A percentile compares a stretch with the other conserved stretches of the same genome.
phyloP scores from a whole-genome alignment of 177 flowering plant species.

The Telopea speciosissima region DNA sequence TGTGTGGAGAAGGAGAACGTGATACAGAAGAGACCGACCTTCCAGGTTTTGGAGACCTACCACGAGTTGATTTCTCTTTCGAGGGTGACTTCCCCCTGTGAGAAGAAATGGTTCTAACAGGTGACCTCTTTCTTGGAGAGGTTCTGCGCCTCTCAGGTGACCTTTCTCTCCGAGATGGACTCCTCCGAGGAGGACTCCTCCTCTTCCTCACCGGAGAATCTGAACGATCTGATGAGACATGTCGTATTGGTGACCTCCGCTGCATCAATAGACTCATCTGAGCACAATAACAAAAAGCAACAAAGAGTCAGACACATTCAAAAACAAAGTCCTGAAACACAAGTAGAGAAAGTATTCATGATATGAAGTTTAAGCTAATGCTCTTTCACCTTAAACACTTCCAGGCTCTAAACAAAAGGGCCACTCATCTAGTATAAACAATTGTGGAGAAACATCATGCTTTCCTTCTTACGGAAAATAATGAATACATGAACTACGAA shows the following conservation, averaged over 20 bases:
- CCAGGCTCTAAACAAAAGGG: too few relatives aligned
- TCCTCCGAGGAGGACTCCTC: conserved; percentile 41
- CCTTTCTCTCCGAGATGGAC: conserved; percentile 38
- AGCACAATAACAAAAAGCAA: neutral
- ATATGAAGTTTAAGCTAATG: too few relatives aligned
- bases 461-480: too few relatives aligned
- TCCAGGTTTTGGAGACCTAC: conserved; percentile 40
- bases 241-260: conserved; percentile 21
- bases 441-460: too few relatives aligned
- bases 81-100: conserved; percentile 32
- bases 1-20: conserved; percentile 60
- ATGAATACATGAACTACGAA: too few relatives aligned
- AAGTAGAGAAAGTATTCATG: too few relatives aligned
- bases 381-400: too few relatives aligned
- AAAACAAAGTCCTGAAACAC: too few relatives aligned
- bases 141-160: conserved; percentile 43
- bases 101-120: conserved; percentile 25
- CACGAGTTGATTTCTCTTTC: conserved; percentile 37
- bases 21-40: conserved; percentile 28
- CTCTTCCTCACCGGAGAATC: conserved; percentile 46
- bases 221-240: conserved; percentile 23
- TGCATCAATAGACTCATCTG: conserved; percentile 28
- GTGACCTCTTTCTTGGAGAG: conserved; percentile 30
- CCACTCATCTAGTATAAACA: too few relatives aligned
- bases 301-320: neutral